Base-by-base conservation (phyloP, 2,329 filamentous ascomycete species). In the Myriosclerotinia duriaeana region DNA sequence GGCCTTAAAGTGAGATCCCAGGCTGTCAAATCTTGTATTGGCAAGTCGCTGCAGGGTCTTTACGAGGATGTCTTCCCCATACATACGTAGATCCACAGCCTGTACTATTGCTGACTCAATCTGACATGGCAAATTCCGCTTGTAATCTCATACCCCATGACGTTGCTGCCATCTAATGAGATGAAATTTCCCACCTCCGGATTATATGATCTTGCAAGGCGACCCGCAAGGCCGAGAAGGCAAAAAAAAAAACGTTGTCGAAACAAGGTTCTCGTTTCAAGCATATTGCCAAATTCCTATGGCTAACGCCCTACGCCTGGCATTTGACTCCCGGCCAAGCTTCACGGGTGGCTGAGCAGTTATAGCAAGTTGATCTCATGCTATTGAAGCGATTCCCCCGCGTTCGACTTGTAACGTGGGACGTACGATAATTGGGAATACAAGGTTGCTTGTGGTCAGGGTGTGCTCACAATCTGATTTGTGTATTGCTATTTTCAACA, bases 51-150 rank as follows among this genome's bases (percentile, higher is more conserved):
- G 2, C 55, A n/a, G 9, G 26, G 17, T n/a, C 40, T 17, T 36
- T 14, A 15, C 15, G 26, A 15, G 26, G 17, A 36, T 34, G 26
- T n/a, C 3, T 34, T 20, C 22, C 17, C 42, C 17, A 9, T 46
- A 58, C 6, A n/a, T 30, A 15, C 40, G 15, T 34, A 58, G 15
- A 30, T 58, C 22, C 22, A 44, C 22, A 34, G 26, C 22, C 5
- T 34, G 11, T 58, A 15, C 14, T 58, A 46, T 46, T 59, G 26
- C 40, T 59, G 26, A 46, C 40, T 48, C 14, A n/a, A 17, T 59
- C 56, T 59, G 42, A 59, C 56, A 48, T 36, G 56, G 11, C 26
- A 48, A 59, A 5, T 48, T 48, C 56, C 56, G 42, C 30, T 59
- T 11, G 5, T 12, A 59, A 36, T 36, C 2, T 36, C 42, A n/a